Evolutionary conservation across 768 basidiomycete species (phyloP).

Genomic region (Crassisporium funariophilum): DNA sequence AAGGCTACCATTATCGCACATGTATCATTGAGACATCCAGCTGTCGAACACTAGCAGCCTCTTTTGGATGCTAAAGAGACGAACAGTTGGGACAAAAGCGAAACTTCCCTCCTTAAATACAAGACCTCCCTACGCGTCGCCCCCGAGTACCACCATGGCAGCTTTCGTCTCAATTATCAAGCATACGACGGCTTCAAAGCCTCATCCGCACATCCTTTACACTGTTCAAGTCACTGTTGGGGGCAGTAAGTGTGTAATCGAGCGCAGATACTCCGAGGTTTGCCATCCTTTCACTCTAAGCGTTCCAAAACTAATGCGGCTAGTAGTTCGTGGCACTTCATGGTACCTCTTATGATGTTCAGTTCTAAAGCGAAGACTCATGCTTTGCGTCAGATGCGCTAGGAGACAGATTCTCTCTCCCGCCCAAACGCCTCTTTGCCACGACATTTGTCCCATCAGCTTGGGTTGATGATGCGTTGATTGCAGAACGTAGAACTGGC

Average conservation of each 20-base stretch:
- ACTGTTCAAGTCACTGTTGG: constrained; percentile 32
- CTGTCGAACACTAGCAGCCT: too few relatives aligned
- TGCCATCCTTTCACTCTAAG: constrained; percentile 2
- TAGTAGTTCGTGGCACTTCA: constrained; percentile 35
- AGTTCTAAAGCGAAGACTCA: not conserved
- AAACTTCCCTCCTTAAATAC: too few relatives aligned
- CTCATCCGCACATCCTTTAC: constrained; percentile 48
- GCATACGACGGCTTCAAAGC: constrained; percentile 45
- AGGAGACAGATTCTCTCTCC: constrained; percentile 37
- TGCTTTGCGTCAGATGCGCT: constrained; percentile 26
- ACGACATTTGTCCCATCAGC: constrained; percentile 47
- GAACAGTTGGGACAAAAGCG: too few relatives aligned
- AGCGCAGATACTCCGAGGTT: constrained; percentile 47
- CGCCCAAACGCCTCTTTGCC: constrained; percentile 46
- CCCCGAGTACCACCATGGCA: constrained; percentile 7
- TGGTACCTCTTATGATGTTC: constrained; percentile 13
- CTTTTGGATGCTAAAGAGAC: too few relatives aligned
- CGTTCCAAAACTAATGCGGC: not conserved
- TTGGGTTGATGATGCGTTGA: constrained; percentile 51
- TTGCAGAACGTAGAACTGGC: constrained; percentile 49
- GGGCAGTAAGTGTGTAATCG: constrained; percentile 27
- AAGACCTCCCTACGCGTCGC: too few relatives aligned
- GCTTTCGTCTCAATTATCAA: constrained; percentile 30
- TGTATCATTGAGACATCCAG: too few relatives aligned
- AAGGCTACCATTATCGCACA: too few relatives aligned